phyloP scores from a whole-genome alignment of 306 rosid species.

The Sesbania bispinosa region DNA sequence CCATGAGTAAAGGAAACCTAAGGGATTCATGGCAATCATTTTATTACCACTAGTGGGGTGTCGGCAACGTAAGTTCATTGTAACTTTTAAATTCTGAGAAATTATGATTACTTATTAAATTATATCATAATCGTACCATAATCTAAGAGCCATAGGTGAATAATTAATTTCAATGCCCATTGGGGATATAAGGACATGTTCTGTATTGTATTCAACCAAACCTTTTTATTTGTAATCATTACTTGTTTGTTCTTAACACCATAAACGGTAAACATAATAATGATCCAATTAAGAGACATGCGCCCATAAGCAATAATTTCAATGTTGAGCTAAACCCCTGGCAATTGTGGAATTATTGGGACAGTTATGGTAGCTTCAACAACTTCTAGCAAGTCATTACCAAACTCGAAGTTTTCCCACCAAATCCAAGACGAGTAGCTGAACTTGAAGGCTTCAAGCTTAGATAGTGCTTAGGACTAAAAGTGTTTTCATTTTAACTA shows the following conservation, averaged over 20 bases:
- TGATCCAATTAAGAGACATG: background rate
- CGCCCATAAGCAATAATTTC: background rate
- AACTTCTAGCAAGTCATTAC: no score
- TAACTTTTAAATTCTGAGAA: background rate
- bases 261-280: background rate
- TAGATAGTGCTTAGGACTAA: no score
- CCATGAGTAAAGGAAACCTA: constrained; percentile 19
- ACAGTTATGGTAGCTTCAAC: constrained; percentile 7
- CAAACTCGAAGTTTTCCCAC: background rate
- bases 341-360: background rate
- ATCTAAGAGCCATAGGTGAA: background rate
- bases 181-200: constrained; percentile 11
- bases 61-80: constrained; percentile 28
- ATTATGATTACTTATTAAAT: background rate
- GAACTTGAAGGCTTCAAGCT: no score
- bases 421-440: no score
- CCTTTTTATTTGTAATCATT: no score
- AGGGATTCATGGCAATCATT: constrained; percentile 15
- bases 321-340: background rate
- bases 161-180: no score
- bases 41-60: constrained; percentile 22
- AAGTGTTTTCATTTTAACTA: no score
- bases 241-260: no score
- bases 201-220: constrained; percentile 6
- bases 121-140: background rate